Percentiles rank a stretch among this genome's conserved stretches.
phyloP scores from a whole-genome alignment of 177 flowering plant genomes.

The Vitis hybrid region DNA sequence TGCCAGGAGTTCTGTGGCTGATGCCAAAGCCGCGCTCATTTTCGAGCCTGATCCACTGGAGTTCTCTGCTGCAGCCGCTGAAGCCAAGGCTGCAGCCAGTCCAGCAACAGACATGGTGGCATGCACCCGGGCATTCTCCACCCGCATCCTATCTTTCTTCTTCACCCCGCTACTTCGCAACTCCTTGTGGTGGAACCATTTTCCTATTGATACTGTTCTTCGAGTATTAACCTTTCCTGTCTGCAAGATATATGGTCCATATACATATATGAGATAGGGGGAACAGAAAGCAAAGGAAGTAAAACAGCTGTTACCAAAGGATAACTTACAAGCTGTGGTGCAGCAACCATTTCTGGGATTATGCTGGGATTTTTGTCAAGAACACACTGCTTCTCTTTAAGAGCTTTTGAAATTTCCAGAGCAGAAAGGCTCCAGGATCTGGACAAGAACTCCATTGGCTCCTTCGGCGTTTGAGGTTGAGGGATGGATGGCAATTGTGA shows the following conservation, averaged over 20 bases:
- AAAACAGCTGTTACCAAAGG: too few species aligned
- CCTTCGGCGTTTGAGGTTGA: constrained; percentile 85
- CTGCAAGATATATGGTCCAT: constrained; percentile 33
- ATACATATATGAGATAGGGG: background rate
- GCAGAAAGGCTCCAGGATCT: constrained; percentile 96
- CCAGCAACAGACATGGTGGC: constrained; percentile 79
- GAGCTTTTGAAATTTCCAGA: constrained; percentile 73
- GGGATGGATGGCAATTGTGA: constrained; percentile 45
- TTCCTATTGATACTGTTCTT: constrained; percentile 47
- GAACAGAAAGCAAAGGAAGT: background rate
- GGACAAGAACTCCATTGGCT: constrained; percentile 90
- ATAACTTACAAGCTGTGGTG: constrained; percentile 36
- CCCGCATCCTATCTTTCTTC: constrained; percentile 72
- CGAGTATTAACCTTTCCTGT: constrained; percentile 27
- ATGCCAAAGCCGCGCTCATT: constrained; percentile 71
- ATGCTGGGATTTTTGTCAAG: constrained; percentile 21
- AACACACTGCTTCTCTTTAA: constrained; percentile 44
- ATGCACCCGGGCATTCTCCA: constrained; percentile 67
- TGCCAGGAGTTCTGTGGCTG: constrained; percentile 85
- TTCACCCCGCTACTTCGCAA: constrained; percentile 25
- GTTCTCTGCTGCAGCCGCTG: constrained; percentile 61
- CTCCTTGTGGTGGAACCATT: constrained; percentile 79
- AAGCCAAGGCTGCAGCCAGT: constrained; percentile 80
- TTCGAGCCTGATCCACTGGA: constrained; percentile 40
- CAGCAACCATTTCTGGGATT: constrained; percentile 26